Evolutionary conservation across 495 filamentous ascomycete genomes (phyloP), one percentile per base, ranked within the genome.

Genomic region (Aspergillus cristatus): DNA sequence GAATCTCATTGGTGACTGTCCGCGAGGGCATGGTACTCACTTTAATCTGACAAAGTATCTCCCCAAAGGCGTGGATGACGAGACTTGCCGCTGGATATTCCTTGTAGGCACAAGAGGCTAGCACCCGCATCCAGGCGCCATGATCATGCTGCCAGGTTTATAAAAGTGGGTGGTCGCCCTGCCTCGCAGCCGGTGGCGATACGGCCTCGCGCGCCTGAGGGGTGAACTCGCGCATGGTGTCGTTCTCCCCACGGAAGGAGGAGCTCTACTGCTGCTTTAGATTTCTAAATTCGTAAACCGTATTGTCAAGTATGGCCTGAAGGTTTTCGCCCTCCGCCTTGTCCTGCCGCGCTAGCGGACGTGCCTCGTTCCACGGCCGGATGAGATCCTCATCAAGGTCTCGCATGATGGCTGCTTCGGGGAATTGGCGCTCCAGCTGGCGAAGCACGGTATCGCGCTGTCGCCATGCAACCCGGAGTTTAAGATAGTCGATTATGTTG

Each of bases 401-500:
- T 3, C 43, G 3, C 16, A 25, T 14, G 47, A 54, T 28, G 26
- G 43, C 28, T 36, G 18, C 14, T 8, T 60, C 49, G 2, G 60
- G 51, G 34, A 74, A 71, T 1, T 50, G 37, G 2, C 50, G 40
- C 15, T 76, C 41, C 1, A 76, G 63, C 6, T 71, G 58, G 12
- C 48, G 48, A 0, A 78, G 56, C 6, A 79, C 74, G 1, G 50
- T 52, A 7, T 73, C 47, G 10, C 74, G 61, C 16, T 78, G 71
- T 0, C 64, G 61, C 11, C 54, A 57, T 3, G 79, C 71, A 3
- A 86, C 68, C 0, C 55, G 45, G 37, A 86, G 86, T 39, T 78
- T 78, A 18, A 96, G 63, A 20, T 75, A 73, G 52, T 95, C 88
- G 35, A 88, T 71, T 31, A 93, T 76, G 0, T 67, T 62, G 1